Evolutionary conservation across 1,139 yeast species (phyloP), one percentile per base, ranked within the genome.

Genomic region (Saccharomyces hybrid): DNA sequence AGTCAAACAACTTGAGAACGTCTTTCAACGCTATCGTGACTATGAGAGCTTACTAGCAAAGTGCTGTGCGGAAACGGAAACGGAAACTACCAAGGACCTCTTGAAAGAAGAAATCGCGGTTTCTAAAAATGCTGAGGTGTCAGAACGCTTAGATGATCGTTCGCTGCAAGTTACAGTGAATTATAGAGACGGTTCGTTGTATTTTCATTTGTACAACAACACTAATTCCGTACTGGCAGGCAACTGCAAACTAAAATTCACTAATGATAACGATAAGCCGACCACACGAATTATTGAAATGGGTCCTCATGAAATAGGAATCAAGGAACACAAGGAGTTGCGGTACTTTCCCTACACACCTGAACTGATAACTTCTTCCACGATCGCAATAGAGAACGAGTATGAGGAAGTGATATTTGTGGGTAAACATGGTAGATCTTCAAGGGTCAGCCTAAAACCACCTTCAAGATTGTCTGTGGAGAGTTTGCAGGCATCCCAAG

Each of bases 121-220:
- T 20, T 20, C 25, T 13, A n/a, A 9, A 16, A n/a, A 20, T 20
- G 20, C n/a, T 1, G n/a, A 9, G 11, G 4, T 16, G 8, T 20
- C 20, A 20, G 38, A 38, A 20, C 25, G 3, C 44, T n/a, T 4
- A 16, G 9, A 20, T 20, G 44, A 16, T 4, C 44, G 44, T 6
- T 38, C 44, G 9, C 23, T 38, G n/a, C 44, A 38, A 38, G 6
- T 38, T 3, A 38, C n/a, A 20, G 5, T 16, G 44, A 38, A 38
- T 1, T n/a, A 16, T 1, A 16, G 13, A 3, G 64, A 60, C 49
- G 58, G 56, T 46, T 55, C 59, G 9, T 49, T 61, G 14, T 54
- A 59, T 20, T 60, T 61, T 44, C 53, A 54, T 25, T 50, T 61
- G 32, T 50, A 14, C 42, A 61, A 61, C 54, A 51, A 50, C 27